Conservation (phyloP, 768 basidiomycete species). For the Lactifluus rugatus region DNA sequence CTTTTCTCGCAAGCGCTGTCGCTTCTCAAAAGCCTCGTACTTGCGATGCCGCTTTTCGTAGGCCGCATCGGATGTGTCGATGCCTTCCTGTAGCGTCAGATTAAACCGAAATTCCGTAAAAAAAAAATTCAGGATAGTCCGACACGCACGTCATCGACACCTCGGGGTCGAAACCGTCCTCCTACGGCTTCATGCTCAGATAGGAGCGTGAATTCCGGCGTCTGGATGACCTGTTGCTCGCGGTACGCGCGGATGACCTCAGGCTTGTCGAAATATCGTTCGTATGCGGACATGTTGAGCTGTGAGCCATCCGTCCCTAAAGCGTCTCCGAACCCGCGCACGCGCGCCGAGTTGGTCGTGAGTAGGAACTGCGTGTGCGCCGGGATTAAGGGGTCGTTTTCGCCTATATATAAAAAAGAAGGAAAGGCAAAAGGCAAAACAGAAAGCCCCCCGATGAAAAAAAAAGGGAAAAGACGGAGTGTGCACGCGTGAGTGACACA, state of each 20-base stretch:
- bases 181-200: constrained; percentile 46
- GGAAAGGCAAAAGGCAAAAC: neutral
- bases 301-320: constrained; percentile 30
- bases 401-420: constrained; percentile 38
- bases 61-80: constrained; percentile 69
- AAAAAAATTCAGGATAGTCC: neutral
- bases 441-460: neutral
- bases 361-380: constrained; percentile 55
- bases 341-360: constrained; percentile 56
- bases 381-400: constrained; percentile 64
- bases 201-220: constrained; percentile 53
- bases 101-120: constrained; percentile 11
- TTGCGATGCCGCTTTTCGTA: constrained; percentile 80
- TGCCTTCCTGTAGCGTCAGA: constrained; percentile 32
- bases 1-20: constrained; percentile 77
- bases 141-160: constrained; percentile 56
- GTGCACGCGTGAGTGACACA: neutral
- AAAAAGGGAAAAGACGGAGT: neutral
- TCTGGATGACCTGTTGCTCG: constrained; percentile 65
- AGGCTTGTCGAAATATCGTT: constrained; percentile 69
- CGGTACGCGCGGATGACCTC: constrained; percentile 65
- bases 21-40: constrained; percentile 80
- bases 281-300: constrained; percentile 51
- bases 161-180: constrained; percentile 61
- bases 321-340: constrained; percentile 32